These are phyloP conservation scores for Nepenthes gracilis DNA, from an alignment of 148 eudicot genomes.

Conservation along the genomic window DNA sequence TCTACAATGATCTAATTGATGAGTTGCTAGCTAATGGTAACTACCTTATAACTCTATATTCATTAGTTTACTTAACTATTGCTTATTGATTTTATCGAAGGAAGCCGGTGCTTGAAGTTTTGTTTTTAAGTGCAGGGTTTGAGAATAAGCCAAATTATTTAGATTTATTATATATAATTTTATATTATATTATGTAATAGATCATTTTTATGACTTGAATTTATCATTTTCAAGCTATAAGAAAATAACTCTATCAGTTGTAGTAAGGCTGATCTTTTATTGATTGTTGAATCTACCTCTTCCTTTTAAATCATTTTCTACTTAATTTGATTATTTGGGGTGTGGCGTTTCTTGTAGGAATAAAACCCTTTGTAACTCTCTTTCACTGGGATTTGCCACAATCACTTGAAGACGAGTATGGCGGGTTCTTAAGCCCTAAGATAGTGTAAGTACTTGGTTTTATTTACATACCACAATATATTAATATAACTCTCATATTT, in stretches of 20 bases:
- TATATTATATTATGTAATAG: neutral
- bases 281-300: no score
- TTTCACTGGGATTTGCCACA: constrained; percentile 25
- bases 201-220: neutral
- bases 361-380: constrained; percentile 15
- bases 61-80: neutral
- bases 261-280: no score
- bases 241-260: no score
- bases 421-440: constrained; percentile 18
- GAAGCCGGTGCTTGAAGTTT: no score
- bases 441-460: constrained; percentile 24
- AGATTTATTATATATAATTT: no score
- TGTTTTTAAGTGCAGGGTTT: no score
- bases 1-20: constrained; percentile 30
- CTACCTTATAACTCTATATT: neutral
- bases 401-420: constrained; percentile 19
- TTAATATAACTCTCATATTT: no score
- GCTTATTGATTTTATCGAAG: neutral
- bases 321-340: no score
- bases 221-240: neutral
- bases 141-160: no score
- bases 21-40: constrained; percentile 30
- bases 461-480: neutral
- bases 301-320: no score
- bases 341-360: constrained; percentile 2